Base-by-base conservation (phyloP, 2,329 filamentous ascomycete species). In the Epichloe elymi region DNA sequence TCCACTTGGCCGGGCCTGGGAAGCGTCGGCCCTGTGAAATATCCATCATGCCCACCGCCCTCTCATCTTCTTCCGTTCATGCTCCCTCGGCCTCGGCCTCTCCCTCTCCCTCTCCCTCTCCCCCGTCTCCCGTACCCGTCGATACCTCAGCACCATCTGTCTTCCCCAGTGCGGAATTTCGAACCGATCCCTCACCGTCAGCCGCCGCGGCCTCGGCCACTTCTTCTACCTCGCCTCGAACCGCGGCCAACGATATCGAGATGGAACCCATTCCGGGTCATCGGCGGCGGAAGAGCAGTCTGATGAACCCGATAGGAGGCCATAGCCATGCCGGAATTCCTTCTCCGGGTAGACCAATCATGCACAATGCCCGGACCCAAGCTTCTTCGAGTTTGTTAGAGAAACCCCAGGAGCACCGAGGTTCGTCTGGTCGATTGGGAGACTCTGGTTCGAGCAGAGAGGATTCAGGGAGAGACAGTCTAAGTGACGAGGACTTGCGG, bases 401-500 rank as follows among this genome's bases (percentile, higher is more conserved):
- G 43, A 72, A 74, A 46, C 60, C 65, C 44, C 74, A 75, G 60
- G 73, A 75, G 46, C 66, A 67, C 26, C 51, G 39, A 20, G 57
- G 53, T 8, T 51, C 57, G 5, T 56, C 56, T 7, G 46, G 42
- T 38, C 51, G 51, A 40, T n/a, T 23, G 14, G 46, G 46, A 14
- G 51, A 49, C 30, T 46, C 41, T 46, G 15, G 30, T 5, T 50
- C 51, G 23, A 52, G 49, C 51, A 63, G 59, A 43, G 62, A 65
- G 44, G 63, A 65, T 12, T 60, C 62, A 4, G 65, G 70, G 56
- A 72, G 74, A 49, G 79, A 82, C 58, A 72, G 79, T 59, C 75
- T 80, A 50, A 82, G 82, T 30, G 85, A 88, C 57, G 83, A 88
- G 56, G 86, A 85, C 45, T 65, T 86, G 30, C 80, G 86, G 54